Evolutionary conservation across 2,329 filamentous ascomycete genomes (phyloP).

Genomic region (Fusarium sp.): DNA sequence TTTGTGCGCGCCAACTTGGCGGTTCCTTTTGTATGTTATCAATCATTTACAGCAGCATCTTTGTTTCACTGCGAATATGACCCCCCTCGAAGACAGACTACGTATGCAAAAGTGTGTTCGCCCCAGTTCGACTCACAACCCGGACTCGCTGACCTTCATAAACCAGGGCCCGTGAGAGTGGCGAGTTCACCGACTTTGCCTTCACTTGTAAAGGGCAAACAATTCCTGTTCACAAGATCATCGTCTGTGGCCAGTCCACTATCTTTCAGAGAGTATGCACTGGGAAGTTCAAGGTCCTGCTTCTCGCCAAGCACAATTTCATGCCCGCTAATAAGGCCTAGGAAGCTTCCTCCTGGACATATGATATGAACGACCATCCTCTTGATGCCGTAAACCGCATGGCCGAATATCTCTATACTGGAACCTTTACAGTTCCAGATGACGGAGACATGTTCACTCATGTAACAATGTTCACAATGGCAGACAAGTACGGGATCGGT

Average conservation of each 20-base stretch:
- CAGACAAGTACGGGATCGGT: background rate
- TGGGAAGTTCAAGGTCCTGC: background rate
- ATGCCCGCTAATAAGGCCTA: background rate
- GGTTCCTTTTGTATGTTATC: background rate
- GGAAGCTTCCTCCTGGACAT: background rate
- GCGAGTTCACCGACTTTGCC: slow-evolving; percentile 4
- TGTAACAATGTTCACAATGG: background rate
- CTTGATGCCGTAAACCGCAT: background rate
- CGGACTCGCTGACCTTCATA: too few species aligned
- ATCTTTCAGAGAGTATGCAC: background rate
- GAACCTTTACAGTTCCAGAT: background rate
- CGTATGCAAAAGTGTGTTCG: background rate
- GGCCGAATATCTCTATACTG: background rate
- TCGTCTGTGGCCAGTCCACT: background rate
- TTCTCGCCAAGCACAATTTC: fast-evolving
- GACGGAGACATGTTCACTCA: background rate
- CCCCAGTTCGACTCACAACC: too few species aligned
- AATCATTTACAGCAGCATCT: fast-evolving
- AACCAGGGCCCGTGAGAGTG: background rate
- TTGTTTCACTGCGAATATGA: background rate
- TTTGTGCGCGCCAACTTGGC: background rate
- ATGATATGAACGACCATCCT: background rate
- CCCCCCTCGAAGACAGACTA: background rate
- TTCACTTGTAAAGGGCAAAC: background rate
- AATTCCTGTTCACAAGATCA: background rate